Conservation (phyloP, 306 rosid species). For the Gleditsia sinensis region DNA sequence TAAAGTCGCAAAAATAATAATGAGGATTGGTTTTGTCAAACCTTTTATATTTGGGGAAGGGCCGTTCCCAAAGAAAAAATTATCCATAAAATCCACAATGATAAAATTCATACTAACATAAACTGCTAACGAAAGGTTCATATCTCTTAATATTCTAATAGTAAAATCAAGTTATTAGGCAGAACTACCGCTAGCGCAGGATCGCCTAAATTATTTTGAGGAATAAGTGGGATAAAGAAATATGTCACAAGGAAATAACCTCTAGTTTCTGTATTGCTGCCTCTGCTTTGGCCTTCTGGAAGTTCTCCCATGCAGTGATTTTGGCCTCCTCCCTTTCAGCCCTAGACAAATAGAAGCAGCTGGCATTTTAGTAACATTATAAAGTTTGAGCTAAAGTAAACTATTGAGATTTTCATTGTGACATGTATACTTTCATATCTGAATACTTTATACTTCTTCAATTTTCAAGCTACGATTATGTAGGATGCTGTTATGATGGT, state of each 20-base stretch:
- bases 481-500: slow-evolving; percentile 14
- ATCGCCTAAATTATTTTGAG: not conserved
- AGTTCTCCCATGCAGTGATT: slow-evolving; percentile 95
- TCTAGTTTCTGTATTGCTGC: slow-evolving; percentile 93
- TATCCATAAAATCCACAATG: no score
- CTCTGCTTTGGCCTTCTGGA: slow-evolving; percentile 98
- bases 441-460: not conserved
- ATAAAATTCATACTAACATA: not conserved
- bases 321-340: slow-evolving; percentile 91
- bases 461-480: slow-evolving; percentile 17
- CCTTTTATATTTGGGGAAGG: no score
- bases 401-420: slow-evolving; percentile 9
- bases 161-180: slow-evolving; percentile 5
- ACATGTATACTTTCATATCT: not conserved
- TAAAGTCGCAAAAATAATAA: slow-evolving; percentile 36
- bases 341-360: slow-evolving; percentile 50
- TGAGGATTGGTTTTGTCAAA: no score
- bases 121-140: not conserved
- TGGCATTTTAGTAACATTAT: slow-evolving; percentile 30
- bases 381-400: not conserved
- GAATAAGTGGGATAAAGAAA: slow-evolving; percentile 24
- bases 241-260: slow-evolving; percentile 48
- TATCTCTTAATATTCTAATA: not conserved
- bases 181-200: not conserved
- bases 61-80: no score